These are phyloP conservation scores for Ceriops zippeliana DNA, from an alignment of 345 rosid genomes.

Conservation along the genomic window DNA sequence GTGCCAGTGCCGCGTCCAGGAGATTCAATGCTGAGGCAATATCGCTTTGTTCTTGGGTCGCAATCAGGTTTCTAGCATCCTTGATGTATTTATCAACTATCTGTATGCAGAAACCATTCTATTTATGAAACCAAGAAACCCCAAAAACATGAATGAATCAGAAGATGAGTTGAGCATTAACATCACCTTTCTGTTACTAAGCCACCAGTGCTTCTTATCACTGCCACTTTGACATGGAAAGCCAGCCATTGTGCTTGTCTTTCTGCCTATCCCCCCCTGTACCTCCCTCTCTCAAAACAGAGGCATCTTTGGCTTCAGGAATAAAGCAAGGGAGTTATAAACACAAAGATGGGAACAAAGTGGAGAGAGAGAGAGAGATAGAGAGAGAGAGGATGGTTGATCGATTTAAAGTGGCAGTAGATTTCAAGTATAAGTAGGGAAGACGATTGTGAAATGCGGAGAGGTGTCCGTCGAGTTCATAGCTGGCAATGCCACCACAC, in stretches of 20 bases:
- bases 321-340: constrained; percentile 13
- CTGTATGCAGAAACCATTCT: constrained; percentile 23
- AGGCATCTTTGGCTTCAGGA: constrained; percentile 25
- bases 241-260: constrained; percentile 37
- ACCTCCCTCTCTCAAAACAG: constrained; percentile 17
- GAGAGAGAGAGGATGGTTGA: constrained; percentile 16
- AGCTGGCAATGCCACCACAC: constrained; percentile 65
- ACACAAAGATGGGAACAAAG: constrained; percentile 20
- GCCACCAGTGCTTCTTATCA: constrained; percentile 87
- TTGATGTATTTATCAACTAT: constrained; percentile 66
- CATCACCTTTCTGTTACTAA: constrained; percentile 69
- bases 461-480: constrained; percentile 62
- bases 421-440: not conserved
- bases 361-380: constrained; percentile 15
- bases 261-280: constrained; percentile 9
- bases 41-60: constrained; percentile 57
- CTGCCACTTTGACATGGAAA: constrained; percentile 31
- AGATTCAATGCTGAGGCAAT: constrained; percentile 61
- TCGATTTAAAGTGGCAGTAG: not conserved
- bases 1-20: constrained; percentile 68
- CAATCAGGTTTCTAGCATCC: constrained; percentile 68
- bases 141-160: not conserved
- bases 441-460: constrained; percentile 4
- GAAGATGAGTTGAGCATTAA: not conserved
- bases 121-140: not conserved